A percentile compares a stretch with the other conserved stretches of the same genome.
phyloP scores from a whole-genome alignment of 1,284 basidiomycete species.

The Irpex lacteus region DNA sequence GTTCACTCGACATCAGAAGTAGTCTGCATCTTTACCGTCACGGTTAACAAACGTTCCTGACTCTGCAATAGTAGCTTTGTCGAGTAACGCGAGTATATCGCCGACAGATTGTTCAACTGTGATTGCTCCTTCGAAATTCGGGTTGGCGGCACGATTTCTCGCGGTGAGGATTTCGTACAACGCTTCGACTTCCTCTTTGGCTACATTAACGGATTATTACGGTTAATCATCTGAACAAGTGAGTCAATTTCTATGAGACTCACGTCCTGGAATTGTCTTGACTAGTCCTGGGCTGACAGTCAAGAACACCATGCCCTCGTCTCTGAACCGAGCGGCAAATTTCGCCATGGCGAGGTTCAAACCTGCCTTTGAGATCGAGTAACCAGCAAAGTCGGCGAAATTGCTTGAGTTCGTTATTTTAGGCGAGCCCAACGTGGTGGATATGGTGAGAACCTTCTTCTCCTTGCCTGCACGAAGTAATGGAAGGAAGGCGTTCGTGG shows the following conservation, averaged over 20 bases:
- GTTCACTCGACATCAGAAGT: background rate
- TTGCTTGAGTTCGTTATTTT: constrained; percentile 26
- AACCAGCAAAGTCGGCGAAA: constrained; percentile 21
- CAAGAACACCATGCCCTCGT: constrained; percentile 35
- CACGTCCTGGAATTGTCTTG: constrained; percentile 17
- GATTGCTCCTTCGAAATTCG: background rate
- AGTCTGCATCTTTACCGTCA: background rate
- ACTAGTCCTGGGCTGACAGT: constrained; percentile 36
- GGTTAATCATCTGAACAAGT: background rate
- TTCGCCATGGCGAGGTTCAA: constrained; percentile 37
- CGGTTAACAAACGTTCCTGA: background rate
- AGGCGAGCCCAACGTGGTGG: constrained; percentile 23
- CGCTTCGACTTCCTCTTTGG: background rate
- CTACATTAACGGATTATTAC: background rate
- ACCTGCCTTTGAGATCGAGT: constrained; percentile 35
- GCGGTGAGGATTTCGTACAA: background rate
- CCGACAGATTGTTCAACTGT: background rate
- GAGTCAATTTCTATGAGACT: background rate
- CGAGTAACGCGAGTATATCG: background rate
- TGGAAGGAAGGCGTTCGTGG: constrained; percentile 35
- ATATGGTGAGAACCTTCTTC: background rate
- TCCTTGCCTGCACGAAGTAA: constrained; percentile 32
- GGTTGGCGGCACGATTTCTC: background rate
- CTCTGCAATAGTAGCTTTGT: background rate
- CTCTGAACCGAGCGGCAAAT: constrained; percentile 31